These are phyloP conservation scores for Sabuloglossum arenarium DNA, from an alignment of 495 filamentous ascomycete genomes.

Conservation along the genomic window DNA sequence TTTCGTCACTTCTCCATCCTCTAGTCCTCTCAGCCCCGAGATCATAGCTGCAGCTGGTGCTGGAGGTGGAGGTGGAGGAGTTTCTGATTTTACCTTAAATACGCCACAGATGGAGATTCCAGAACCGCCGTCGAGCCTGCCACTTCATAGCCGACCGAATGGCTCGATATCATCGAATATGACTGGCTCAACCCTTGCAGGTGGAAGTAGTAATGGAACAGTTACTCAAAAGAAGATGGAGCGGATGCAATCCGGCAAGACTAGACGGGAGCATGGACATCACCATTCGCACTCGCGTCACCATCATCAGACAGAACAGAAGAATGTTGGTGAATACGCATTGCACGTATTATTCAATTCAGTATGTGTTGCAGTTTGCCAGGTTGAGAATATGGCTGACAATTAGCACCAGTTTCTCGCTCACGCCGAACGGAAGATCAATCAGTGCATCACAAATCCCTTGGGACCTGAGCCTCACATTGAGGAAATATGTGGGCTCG, in stretches of 20 bases:
- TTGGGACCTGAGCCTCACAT: conserved; percentile 61
- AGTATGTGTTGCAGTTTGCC: conserved; percentile 22
- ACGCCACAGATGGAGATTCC: background rate
- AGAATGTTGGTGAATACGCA: conserved; percentile 90
- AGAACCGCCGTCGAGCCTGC: background rate
- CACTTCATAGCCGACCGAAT: background rate
- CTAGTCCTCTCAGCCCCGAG: conserved; percentile 68
- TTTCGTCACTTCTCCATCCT: conserved; percentile 39
- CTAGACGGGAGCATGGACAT: conserved; percentile 49
- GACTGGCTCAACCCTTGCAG: background rate
- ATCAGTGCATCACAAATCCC: conserved; percentile 52
- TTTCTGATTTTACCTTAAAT: background rate
- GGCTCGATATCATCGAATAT: background rate
- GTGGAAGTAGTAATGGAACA: background rate
- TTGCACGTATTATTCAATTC: conserved; percentile 91
- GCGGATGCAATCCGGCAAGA: conserved; percentile 40
- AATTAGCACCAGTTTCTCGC: conserved; percentile 35
- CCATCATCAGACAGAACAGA: conserved; percentile 49
- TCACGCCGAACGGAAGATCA: conserved; percentile 85
- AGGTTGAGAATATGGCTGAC: background rate
- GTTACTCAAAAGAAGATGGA: conserved; percentile 20
- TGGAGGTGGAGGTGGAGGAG: background rate
- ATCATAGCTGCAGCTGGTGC: conserved; percentile 31
- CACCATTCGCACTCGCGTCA: conserved; percentile 69
- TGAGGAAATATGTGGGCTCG: conserved; percentile 74